A percentile compares a stretch with the other conserved stretches of the same genome.
Evolutionary conservation across 139 green algal species (phyloP).

Genomic region (Pseudopediastrum boryanum): DNA sequence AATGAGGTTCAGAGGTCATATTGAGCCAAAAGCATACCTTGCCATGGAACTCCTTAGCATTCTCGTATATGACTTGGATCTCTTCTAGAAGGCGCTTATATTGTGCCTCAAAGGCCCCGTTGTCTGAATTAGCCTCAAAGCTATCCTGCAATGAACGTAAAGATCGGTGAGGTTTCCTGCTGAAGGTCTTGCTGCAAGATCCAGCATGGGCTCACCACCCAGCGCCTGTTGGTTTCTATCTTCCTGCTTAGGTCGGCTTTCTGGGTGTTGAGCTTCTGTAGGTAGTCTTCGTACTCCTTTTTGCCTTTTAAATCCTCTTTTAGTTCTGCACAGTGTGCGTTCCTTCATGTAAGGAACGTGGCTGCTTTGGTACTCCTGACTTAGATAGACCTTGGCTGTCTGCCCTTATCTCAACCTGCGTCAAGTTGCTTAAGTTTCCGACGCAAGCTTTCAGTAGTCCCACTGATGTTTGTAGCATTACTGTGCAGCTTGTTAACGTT

Average conservation of each 20-base stretch:
- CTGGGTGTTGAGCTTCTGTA: slow-evolving; percentile 43
- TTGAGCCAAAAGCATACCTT: slow-evolving; percentile 22
- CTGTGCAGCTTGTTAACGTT: slow-evolving; percentile 41
- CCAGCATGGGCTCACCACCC: slow-evolving; percentile 44
- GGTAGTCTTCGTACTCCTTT: slow-evolving; percentile 60
- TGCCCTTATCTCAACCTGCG: slow-evolving; percentile 23
- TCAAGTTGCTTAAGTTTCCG: slow-evolving; percentile 49
- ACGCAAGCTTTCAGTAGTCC: slow-evolving; percentile 43
- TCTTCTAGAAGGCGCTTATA: slow-evolving; percentile 55
- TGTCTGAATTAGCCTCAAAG: slow-evolving; percentile 42
- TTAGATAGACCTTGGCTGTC: not conserved
- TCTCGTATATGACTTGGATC: slow-evolving; percentile 58
- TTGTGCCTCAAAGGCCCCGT: slow-evolving; percentile 51
- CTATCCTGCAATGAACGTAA: slow-evolving; percentile 42
- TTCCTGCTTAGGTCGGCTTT: slow-evolving; percentile 48
- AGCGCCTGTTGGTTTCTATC: slow-evolving; percentile 52
- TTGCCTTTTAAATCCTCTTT: slow-evolving; percentile 60
- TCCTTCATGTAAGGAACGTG: too few species aligned
- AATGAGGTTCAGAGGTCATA: slow-evolving; percentile 1
- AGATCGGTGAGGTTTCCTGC: not conserved
- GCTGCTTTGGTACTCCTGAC: not conserved
- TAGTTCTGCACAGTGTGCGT: slow-evolving; percentile 45
- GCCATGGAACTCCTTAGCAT: slow-evolving; percentile 67
- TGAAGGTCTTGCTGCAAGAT: not conserved
- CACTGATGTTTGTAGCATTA: slow-evolving; percentile 48